Base-by-base conservation (phyloP, 371 early-diverging fungal species). In the Syncephalastrum sp. region DNA sequence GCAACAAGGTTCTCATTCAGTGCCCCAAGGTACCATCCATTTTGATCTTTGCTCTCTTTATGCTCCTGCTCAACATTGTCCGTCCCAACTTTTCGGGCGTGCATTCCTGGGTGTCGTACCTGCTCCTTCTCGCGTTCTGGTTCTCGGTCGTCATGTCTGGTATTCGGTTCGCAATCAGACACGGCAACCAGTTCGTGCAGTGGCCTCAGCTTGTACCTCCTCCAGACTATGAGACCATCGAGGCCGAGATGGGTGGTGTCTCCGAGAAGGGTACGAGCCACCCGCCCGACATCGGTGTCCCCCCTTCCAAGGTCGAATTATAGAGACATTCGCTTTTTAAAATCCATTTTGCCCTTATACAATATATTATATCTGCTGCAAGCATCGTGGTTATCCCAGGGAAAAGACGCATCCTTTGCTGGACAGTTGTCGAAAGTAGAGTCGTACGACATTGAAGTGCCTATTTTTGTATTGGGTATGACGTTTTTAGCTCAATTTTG, bases 121-220 rank as follows among this genome's bases (percentile, higher is more conserved):
- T 79, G 14, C 53, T 74, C 8, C 55, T 76, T 21, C 63, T 79
- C 6, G 55, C 67, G 4, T 80, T 80, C 56, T 80, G 80, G 77
- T 17, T 79, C 41, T 79, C 80, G 16, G 77, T 80, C 4, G 57
- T 76, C 46, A 64, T 79, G 17, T 72, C 80, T 4, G 80, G 67
- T 51, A 58, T 69, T 41, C 68, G 73, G 0, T 80, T 76, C 58
- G 72, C 76, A 16, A 33, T 77, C n/a, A 65, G 69, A 19, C 68
- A 80, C 24, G 74, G 77, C 5, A 61, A 72, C 38, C 58, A 74
- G 16, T 80, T 76, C 59, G 80, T 80, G 10, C 65, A 70, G 27
- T 74, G 75, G 75, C 80, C 80, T 47, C 57, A 51, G 50, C 56
- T 80, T 5, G 66, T 77, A 15, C 50, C 63, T 3, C 61, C 62